phyloP scores from a whole-genome alignment of 2,329 filamentous ascomycete species.

The Hypocrella siamensis region DNA sequence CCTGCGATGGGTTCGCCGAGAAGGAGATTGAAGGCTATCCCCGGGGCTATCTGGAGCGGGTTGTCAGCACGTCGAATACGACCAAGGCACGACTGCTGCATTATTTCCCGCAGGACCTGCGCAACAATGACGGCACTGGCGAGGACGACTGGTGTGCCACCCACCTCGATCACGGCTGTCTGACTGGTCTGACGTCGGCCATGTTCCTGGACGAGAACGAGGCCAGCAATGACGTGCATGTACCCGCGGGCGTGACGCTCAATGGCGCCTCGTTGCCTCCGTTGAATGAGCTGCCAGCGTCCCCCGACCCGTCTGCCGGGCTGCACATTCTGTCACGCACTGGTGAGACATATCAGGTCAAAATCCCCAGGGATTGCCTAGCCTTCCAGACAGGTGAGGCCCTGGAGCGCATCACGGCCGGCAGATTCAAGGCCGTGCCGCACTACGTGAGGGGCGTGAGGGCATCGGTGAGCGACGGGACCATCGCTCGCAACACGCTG shows the following conservation, averaged over 20 bases:
- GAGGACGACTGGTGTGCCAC: slow-evolving; percentile 93
- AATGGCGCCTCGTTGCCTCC: slow-evolving; percentile 22
- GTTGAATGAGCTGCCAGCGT: slow-evolving; percentile 54
- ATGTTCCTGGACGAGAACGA: slow-evolving; percentile 81
- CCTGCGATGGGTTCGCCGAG: slow-evolving; percentile 74
- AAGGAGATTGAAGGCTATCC: slow-evolving; percentile 65
- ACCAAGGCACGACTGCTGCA: slow-evolving; percentile 87
- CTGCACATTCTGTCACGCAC: slow-evolving; percentile 87
- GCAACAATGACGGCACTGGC: slow-evolving; percentile 15
- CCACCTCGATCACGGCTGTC: slow-evolving; percentile 79
- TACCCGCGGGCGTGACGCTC: slow-evolving; percentile 8
- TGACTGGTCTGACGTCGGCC: slow-evolving; percentile 84
- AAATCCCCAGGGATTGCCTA: slow-evolving; percentile 79
- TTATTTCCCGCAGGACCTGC: slow-evolving; percentile 57
- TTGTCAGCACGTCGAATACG: slow-evolving; percentile 71
- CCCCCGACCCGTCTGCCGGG: slow-evolving; percentile 72
- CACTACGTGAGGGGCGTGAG: slow-evolving; percentile 80
- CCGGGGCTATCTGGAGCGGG: slow-evolving; percentile 64
- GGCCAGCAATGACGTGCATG: slow-evolving; percentile 16
- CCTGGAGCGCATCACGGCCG: slow-evolving; percentile 78
- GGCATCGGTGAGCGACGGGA: slow-evolving; percentile 30
- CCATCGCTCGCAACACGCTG: slow-evolving; percentile 69
- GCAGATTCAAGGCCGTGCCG: slow-evolving; percentile 83
- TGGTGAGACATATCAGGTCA: slow-evolving; percentile 74
- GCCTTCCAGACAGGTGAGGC: slow-evolving; percentile 95